Base-by-base conservation (phyloP, 208 protist genomes). In the Blastocrithidia nonstop region DNA sequence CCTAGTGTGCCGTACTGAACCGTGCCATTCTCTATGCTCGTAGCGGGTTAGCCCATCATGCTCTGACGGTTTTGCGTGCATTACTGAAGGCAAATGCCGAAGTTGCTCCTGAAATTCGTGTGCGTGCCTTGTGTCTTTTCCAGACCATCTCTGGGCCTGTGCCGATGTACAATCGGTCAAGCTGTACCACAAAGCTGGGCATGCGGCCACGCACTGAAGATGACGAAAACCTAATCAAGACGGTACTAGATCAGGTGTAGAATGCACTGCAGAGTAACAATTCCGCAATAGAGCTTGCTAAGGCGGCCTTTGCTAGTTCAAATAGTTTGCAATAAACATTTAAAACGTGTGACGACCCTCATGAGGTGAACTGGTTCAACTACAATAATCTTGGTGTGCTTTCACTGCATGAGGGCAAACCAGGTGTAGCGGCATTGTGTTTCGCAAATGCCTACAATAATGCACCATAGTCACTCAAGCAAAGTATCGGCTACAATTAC, bases 371-470 rank as follows among this genome's bases (percentile, higher is more conserved):
- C 58, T 65, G 69, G 11, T 59, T 81, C 15, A 79, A 87, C 60
- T 70, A 89, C 39, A 93, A 93, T 47, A 87, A 93, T 63, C 54
- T 93, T 57, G 84, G 84, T 19, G 71, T 84, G 15, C 56, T 87
- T 8, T 73, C 71, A 17, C 61, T 93, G 53, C 54, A 50, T 22
- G 77, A 87, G 49, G 68, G 76, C 15, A 88, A 88, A 50, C 44
- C 69, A 27, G 72, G 76, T 23, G 74, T 87, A 35, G 84, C 76
- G 13, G 63, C 79, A 8, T 59, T 93, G 39, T 93, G 66, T 52
- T 88, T 93, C 48, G 62, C 65, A 32, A 87, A 87, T 71, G 84
- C 84, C 16, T 65, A 73, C 56, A 71, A 67, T 32, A 36, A 59
- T 1, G 61, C 64, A 0, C 42, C 36, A 22, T 50, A 70, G 37